Evolutionary conservation across 2,329 filamentous ascomycete species (phyloP).

Genomic region (Pyrenophora tritici-repentis): DNA sequence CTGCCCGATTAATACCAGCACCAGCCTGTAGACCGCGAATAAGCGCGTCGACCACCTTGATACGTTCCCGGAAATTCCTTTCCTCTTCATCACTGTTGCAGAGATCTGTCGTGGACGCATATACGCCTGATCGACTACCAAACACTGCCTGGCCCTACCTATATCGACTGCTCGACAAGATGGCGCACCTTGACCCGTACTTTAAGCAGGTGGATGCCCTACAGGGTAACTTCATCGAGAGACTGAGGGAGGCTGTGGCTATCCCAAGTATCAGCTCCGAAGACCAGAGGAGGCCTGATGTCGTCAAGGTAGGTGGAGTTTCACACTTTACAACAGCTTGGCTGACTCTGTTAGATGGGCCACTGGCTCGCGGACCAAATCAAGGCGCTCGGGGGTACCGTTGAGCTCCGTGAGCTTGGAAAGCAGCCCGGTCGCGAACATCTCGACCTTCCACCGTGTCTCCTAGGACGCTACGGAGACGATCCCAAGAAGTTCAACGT

Average conservation of each 20-base stretch:
- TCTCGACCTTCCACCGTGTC: constrained; percentile 88
- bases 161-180: constrained; percentile 56
- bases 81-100: constrained; percentile 11
- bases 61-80: constrained; percentile 13
- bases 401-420: constrained; percentile 84
- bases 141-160: constrained; percentile 53
- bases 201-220: constrained; percentile 89
- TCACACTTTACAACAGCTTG: not conserved
- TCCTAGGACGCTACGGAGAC: constrained; percentile 89
- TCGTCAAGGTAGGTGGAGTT: constrained; percentile 68
- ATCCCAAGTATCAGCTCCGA: constrained; percentile 96
- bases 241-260: constrained; percentile 87
- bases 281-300: constrained; percentile 84
- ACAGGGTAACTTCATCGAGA: constrained; percentile 82
- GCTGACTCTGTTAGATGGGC: constrained; percentile 68
- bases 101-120: constrained; percentile 10
- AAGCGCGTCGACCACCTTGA: constrained; percentile 27
- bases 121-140: constrained; percentile 19
- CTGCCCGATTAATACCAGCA: constrained; percentile 38
- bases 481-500: constrained; percentile 94
- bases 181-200: constrained; percentile 92
- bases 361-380: constrained; percentile 86
- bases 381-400: constrained; percentile 79
- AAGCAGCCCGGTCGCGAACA: constrained; percentile 91
- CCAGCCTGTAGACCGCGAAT: constrained; percentile 31